Conservation (phyloP, 2,329 filamentous ascomycete species). For the Aureobasidium leucospermi region DNA sequence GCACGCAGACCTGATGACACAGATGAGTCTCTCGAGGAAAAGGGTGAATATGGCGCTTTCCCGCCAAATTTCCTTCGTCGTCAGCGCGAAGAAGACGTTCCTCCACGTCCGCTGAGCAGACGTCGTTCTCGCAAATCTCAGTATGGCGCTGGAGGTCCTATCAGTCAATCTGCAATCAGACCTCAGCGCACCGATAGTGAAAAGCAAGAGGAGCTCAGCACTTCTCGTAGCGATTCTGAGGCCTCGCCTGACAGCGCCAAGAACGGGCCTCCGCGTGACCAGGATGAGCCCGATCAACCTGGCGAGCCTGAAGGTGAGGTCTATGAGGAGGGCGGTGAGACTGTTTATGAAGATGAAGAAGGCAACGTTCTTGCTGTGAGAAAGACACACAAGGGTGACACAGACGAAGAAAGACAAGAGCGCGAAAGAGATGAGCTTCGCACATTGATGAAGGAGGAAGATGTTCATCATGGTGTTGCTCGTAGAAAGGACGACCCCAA, state of each 20-base stretch:
- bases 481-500: constrained; percentile 41
- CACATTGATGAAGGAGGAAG: constrained; percentile 47
- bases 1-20: constrained; percentile 55
- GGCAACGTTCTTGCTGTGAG: constrained; percentile 75
- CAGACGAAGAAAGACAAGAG: constrained; percentile 53
- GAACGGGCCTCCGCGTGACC: constrained; percentile 21
- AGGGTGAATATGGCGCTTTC: constrained; percentile 57
- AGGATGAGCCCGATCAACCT: constrained; percentile 20
- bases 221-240: constrained; percentile 27
- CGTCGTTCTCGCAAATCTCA: constrained; percentile 54
- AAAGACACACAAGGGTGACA: constrained; percentile 33
- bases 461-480: constrained; percentile 36
- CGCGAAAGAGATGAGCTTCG: constrained; percentile 49
- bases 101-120: constrained; percentile 58
- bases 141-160: constrained; percentile 75
- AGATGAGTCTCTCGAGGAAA: constrained; percentile 50
- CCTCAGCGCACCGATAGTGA: constrained; percentile 37
- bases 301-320: constrained; percentile 50
- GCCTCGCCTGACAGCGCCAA: constrained; percentile 21
- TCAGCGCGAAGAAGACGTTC: constrained; percentile 65
- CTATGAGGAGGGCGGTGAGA: constrained; percentile 71
- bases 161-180: constrained; percentile 82
- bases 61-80: constrained; percentile 74
- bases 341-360: constrained; percentile 77
- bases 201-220: constrained; percentile 15